Conservation (phyloP, 169 alveolate genomes). For the Besnoitia besnoiti region DNA sequence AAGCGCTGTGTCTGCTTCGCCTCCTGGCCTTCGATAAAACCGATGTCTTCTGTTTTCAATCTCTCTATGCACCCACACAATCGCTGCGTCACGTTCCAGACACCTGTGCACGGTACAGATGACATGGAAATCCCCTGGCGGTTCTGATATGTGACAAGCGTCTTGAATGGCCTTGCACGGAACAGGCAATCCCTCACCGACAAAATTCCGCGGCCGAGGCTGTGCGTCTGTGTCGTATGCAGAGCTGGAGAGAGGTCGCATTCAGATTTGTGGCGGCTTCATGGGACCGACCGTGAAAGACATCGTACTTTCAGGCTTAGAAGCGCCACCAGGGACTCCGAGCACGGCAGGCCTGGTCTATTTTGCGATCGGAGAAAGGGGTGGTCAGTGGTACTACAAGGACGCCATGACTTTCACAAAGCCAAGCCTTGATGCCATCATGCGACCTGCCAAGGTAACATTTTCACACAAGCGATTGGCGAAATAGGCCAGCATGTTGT, state of each 20-base stretch:
- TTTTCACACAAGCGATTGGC: no score
- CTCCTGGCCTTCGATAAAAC: not conserved
- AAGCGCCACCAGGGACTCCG: not conserved
- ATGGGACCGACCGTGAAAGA: conserved; percentile 53
- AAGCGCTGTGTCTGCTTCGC: no score
- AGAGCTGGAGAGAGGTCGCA: conserved; percentile 58
- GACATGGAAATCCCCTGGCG: no score
- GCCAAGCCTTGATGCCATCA: conserved; percentile 7
- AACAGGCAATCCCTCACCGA: no score
- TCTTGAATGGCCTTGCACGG: no score
- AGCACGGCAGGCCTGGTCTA: conserved; percentile 14
- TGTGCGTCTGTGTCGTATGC: not conserved
- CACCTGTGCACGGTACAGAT: no score
- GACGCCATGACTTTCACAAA: not conserved
- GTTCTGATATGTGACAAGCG: no score
- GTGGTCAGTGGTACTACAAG: conserved; percentile 32
- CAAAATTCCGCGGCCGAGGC: no score
- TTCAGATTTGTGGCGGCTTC: conserved; percentile 57
- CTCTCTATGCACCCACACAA: not conserved
- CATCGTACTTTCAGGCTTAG: conserved; percentile 31
- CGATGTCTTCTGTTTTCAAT: not conserved
- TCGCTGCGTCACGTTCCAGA: no score
- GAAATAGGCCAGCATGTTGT: no score
- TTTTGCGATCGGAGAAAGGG: not conserved
- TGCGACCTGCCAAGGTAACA: conserved; percentile 33